These are phyloP conservation scores for Inga oerstediana DNA, from an alignment of 306 rosid species.

Conservation along the genomic window DNA sequence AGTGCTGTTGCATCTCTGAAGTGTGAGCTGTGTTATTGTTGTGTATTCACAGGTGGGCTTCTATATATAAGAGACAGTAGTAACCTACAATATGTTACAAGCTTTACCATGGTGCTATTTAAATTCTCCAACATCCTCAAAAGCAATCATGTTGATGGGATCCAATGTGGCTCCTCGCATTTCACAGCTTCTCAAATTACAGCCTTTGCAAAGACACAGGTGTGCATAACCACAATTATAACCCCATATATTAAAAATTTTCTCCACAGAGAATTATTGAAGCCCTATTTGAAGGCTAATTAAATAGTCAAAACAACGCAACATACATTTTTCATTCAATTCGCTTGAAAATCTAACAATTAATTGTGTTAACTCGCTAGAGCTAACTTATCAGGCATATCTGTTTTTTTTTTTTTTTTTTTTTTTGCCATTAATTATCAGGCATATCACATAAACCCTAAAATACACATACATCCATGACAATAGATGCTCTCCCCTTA, in stretches of 20 bases:
- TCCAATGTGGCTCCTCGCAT: slow-evolving; percentile 65
- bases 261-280: neutral
- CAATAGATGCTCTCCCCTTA: neutral
- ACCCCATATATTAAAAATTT: neutral
- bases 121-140: slow-evolving; percentile 59
- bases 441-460: neutral
- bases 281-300: neutral
- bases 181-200: slow-evolving; percentile 61
- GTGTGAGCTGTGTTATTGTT: neutral
- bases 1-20: neutral
- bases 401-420: no score
- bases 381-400: neutral
- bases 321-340: neutral
- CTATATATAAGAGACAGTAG: slow-evolving; percentile 65
- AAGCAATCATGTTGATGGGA: slow-evolving; percentile 46
- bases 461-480: no score
- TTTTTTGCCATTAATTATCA: no score
- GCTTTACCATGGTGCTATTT: slow-evolving; percentile 68
- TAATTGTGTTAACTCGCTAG: neutral
- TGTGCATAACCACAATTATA: slow-evolving; percentile 37
- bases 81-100: slow-evolving; percentile 73
- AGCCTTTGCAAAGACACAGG: slow-evolving; percentile 79
- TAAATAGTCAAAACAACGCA: neutral
- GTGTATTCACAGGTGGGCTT: slow-evolving; percentile 66
- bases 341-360: neutral